Evolutionary conservation across 1,284 basidiomycete genomes (phyloP), one percentile per base, ranked within the genome.

Genomic region (Naganishia albida): DNA sequence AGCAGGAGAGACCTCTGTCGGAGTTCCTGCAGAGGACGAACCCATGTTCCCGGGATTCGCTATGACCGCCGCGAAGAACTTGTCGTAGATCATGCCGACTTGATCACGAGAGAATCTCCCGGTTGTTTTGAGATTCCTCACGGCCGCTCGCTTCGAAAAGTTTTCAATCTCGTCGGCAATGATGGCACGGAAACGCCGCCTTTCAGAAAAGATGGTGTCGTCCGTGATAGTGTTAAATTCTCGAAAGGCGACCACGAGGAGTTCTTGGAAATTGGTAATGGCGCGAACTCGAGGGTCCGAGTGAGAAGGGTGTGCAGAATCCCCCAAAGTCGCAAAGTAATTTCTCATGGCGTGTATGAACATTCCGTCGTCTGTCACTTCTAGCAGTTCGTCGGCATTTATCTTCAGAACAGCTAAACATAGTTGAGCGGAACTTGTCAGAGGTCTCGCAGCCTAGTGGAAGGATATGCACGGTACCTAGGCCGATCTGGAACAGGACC

Each of bases 181-280:
- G 75, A 97, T 94, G 52, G 87, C 85, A 55, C 95, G 86, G 81
- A 93, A 93, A 46, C 88, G 86, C 69, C 87, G 86, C 30, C 96
- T 87, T 78, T 99, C 95, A 20, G 85, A 85, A 20, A 87, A 85
- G 71, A 99, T 98, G 15, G 91, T 91, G 38, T 99, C 96, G 74
- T 98, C 94, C 0, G 92, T 95, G 76, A 99, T 95, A 69, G 93
- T 84, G 26, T 93, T 89, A 77, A 99, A 99, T 78, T 99, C 96
- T 64, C 96, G 87, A 85, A 97, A 97, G 1, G 94, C 94, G 62
- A 97, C 88, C 7, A 97, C 87, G 15, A 95, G 85, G 3, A 99
- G 86, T 79, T 99, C 94, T 78, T 99, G 96, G 84, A 99, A 99
- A 68, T 91, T 90, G 23, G 95, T 98, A 73, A 99, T 96, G 48